These are phyloP conservation scores for Eucalyptus sideroxylon DNA, from an alignment of 345 rosid genomes.

Conservation along the genomic window DNA sequence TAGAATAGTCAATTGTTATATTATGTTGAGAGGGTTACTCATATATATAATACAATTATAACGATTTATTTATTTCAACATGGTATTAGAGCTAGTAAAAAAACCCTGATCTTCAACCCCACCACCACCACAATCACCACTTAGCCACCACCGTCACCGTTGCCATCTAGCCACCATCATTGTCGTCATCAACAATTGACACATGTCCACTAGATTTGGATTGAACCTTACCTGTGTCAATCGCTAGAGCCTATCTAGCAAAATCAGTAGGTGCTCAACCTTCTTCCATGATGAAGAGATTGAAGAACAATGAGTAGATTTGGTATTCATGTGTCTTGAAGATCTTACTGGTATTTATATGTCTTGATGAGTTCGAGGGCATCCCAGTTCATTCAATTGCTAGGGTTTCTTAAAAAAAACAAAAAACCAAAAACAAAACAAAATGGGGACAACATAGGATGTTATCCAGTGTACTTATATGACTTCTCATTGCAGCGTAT, in stretches of 20 bases:
- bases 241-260: not conserved
- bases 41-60: too few relatives aligned
- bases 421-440: too few relatives aligned
- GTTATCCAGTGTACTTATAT: not conserved
- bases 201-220: not conserved
- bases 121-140: not conserved
- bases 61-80: not conserved
- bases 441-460: not conserved
- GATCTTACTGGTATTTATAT: too few relatives aligned
- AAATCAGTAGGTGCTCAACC: not conserved
- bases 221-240: accelerated
- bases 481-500: not conserved
- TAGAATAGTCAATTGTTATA: not conserved
- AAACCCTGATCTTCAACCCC: not conserved
- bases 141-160: too few relatives aligned
- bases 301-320: too few relatives aligned
- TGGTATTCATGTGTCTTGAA: too few relatives aligned
- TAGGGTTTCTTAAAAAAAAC: too few relatives aligned
- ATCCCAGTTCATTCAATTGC: not conserved
- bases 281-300: not conserved
- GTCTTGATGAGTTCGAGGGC: not conserved
- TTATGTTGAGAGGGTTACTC: not conserved
- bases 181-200: not conserved
- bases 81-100: not conserved
- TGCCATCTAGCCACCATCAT: not conserved